Evolutionary conservation across 352 stramenopile species (phyloP).

Genomic region (Globisporangium okanoganense): DNA sequence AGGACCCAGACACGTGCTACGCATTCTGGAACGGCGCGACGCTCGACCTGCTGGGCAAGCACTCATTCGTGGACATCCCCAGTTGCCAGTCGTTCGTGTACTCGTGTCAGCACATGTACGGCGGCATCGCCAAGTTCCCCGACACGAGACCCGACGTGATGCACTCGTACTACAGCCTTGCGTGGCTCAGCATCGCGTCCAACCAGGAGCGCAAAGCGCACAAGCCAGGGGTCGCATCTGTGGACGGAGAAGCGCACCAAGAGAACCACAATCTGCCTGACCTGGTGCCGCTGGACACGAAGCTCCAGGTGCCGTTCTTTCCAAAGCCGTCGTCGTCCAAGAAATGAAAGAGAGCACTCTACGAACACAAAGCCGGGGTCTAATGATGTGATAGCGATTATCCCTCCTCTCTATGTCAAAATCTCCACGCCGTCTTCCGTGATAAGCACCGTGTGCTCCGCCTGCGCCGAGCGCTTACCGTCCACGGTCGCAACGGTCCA

Average conservation of each 20-base stretch:
- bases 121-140: constrained; percentile 84
- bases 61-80: constrained; percentile 72
- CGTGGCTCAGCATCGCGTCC: constrained; percentile 83
- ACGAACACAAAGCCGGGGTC: neutral
- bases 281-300: constrained; percentile 55
- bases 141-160: constrained; percentile 84
- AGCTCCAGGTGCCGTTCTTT: constrained; percentile 78
- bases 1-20: constrained; percentile 88
- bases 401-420: constrained; percentile 71
- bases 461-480: constrained; percentile 92
- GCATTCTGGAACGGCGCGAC: constrained; percentile 92
- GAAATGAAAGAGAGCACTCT: constrained; percentile 7
- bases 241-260: neutral
- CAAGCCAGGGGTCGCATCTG: neutral
- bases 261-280: constrained; percentile 22
- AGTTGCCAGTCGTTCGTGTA: constrained; percentile 75
- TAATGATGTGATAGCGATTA: neutral
- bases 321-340: constrained; percentile 24
- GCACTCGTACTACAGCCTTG: constrained; percentile 90
- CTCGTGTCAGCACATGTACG: constrained; percentile 79
- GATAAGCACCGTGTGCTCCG: constrained; percentile 97
- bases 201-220: constrained; percentile 18
- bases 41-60: constrained; percentile 70
- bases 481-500: constrained; percentile 97
- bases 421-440: constrained; percentile 94